A percentile compares a stretch with the other conserved stretches of the same genome.
Evolutionary conservation across 2,329 filamentous ascomycete genomes (phyloP).

Genomic region (Pseudogymnoascus sp.): DNA sequence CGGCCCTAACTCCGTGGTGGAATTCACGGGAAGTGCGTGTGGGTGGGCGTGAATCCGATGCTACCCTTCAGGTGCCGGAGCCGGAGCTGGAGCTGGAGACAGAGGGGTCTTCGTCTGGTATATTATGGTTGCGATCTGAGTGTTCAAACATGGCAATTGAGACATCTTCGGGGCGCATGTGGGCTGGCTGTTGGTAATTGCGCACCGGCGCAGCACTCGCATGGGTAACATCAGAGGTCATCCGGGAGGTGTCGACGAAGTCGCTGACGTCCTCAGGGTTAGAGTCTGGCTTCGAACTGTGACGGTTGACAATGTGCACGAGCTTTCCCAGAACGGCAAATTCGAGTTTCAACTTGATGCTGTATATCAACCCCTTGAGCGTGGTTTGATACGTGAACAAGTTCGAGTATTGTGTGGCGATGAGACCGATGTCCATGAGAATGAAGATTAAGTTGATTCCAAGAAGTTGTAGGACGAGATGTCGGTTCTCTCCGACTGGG

Average conservation of each 20-base stretch:
- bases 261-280: neutral
- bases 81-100: neutral
- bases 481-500: slow-evolving; percentile 15
- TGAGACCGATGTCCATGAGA: slow-evolving; percentile 35
- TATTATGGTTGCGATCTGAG: neutral
- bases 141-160: slow-evolving; percentile 6
- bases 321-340: slow-evolving; percentile 34
- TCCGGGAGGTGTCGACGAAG: neutral
- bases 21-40: neutral
- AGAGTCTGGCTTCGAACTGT: neutral
- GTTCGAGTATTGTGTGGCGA: slow-evolving; percentile 30
- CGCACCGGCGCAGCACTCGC: neutral
- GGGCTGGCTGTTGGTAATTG: neutral
- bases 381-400: slow-evolving; percentile 31
- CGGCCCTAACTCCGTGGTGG: neutral
- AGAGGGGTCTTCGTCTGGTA: neutral
- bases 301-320: neutral
- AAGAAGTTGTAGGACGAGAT: slow-evolving; percentile 35
- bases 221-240: neutral
- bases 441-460: slow-evolving; percentile 40
- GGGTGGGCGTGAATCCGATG: neutral
- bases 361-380: slow-evolving; percentile 32
- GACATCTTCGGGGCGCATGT: neutral
- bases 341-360: slow-evolving; percentile 39
- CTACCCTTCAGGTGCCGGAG: neutral